Percentiles rank a stretch among this genome's conserved stretches.
These are phyloP conservation scores for Kluyveromyces marxianus DNA, from an alignment of 1,139 yeast species.

Conservation along the genomic window DNA sequence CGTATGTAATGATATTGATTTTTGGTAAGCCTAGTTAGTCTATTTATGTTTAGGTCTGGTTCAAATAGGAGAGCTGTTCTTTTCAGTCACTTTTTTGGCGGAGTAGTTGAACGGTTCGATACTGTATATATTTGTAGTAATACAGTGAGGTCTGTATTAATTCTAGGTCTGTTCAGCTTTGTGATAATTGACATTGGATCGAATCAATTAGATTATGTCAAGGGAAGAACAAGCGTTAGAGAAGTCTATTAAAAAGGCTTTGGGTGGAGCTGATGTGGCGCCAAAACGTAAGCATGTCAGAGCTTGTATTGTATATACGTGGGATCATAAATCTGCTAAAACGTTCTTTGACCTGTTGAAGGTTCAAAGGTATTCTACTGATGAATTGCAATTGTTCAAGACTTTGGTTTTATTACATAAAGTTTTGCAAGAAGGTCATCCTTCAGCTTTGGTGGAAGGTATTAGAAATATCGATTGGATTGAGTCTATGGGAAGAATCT, in stretches of 20 bases:
- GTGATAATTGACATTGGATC: no score
- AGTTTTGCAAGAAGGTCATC: conserved; percentile 95
- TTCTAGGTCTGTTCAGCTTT: no score
- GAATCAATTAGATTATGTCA: conserved; percentile 17
- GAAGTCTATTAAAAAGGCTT: conserved; percentile 76
- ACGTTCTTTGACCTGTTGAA: conserved; percentile 85
- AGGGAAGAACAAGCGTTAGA: conserved; percentile 47
- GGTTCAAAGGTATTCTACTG: conserved; percentile 70
- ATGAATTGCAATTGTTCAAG: conserved; percentile 79
- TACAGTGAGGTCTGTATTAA: no score
- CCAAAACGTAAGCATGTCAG: conserved; percentile 94
- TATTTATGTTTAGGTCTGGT: no score
- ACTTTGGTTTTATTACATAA: conserved; percentile 85
- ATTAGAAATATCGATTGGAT: conserved; percentile 65
- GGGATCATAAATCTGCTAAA: conserved; percentile 87
- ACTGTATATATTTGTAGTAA: no score
- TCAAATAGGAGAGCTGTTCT: no score
- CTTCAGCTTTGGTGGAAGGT: conserved; percentile 74
- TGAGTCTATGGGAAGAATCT: conserved; percentile 40
- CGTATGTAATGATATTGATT: no score
- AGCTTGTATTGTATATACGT: conserved; percentile 88
- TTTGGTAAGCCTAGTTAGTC: no score
- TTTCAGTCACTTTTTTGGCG: no score
- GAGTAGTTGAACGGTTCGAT: no score
- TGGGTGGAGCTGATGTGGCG: conserved; percentile 79